Conservation (phyloP, 306 rosid genomes). For the Citrullus amarus region DNA sequence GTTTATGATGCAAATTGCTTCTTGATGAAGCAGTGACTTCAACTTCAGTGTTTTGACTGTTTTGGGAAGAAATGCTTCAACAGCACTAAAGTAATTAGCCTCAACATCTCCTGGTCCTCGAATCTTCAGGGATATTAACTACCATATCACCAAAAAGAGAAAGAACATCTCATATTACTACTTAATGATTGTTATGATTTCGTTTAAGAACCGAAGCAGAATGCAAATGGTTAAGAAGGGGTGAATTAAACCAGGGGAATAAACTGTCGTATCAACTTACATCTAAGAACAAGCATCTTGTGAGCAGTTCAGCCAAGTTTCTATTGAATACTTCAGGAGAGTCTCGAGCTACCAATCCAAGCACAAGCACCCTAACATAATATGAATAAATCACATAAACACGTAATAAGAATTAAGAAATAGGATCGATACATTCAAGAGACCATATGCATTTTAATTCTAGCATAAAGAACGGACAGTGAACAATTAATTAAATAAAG, state of each 20-base stretch:
- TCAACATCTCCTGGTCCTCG: conserved; percentile 17
- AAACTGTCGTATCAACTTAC: neutral
- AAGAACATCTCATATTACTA: neutral
- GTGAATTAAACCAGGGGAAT: neutral
- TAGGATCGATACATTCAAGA: neutral
- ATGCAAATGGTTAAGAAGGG: neutral
- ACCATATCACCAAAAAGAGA: neutral
- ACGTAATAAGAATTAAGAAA: neutral
- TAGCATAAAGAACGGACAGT: neutral
- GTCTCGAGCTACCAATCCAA: conserved; percentile 17
- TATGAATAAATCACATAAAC: neutral
- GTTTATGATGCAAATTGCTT: neutral
- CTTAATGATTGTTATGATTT: neutral
- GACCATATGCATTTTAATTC: neutral
- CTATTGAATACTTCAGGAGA: neutral
- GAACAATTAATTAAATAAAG: neutral
- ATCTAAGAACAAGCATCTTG: conserved; percentile 18
- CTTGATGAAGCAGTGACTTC: conserved; percentile 16
- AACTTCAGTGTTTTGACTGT: conserved; percentile 18
- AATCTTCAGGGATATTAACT: conserved; percentile 19
- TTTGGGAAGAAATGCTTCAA: conserved; percentile 13
- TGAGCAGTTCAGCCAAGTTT: conserved; percentile 10
- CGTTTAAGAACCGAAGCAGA: neutral
- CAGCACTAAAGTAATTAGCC: neutral
- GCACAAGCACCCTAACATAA: conserved; percentile 16